Base-by-base conservation (phyloP, 805 yeast genomes). In the Yamadazyma olivae region DNA sequence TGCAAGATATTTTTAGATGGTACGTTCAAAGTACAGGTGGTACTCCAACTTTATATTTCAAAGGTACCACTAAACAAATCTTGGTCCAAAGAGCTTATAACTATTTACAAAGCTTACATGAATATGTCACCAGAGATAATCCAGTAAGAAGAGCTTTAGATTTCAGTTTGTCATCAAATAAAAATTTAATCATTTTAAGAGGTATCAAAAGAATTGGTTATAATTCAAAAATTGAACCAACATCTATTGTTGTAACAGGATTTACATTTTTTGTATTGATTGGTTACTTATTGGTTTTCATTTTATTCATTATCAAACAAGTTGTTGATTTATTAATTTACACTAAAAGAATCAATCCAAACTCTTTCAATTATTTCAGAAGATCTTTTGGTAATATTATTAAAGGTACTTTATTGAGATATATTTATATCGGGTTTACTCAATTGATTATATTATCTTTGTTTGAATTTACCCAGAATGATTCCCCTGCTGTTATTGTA, bases 21-120 rank as follows among this genome's bases (percentile, higher is more conserved):
- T 85, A 81, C 49, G 77, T 85, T 29, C 89, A 85, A 56, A 64
- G 93, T 19, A 89, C 97, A 1, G 97, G 97, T 32, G 97, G 97
- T 27, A 61, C 74, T 1, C 96, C 96, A 21, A 63, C 84, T 4
- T 69, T 82, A 27, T 79, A 81, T 52, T 64, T 85, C 43, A 73
- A 79, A 12, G 73, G 80, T 3, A 67, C 77, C 10, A 74, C 83
- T 2, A 70, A 74, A 33, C 79, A 85, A 32, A 77, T 88, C 25
- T 66, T 90, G 57, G 85, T 85, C 16, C 96, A 91, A 62, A 68
- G 85, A 70, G 76, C 81, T 30, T 56, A 60, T 32, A 62, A 60
- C 14, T 51, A 54, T 38, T 45, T 66, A 39, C 35, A 42, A 6
- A 46, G 43, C 24, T 36, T 63, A 30, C 59, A 54, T 39, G 40